These are phyloP conservation scores for Fusarium graminum DNA, from an alignment of 2,329 filamentous ascomycete genomes.

Conservation along the genomic window DNA sequence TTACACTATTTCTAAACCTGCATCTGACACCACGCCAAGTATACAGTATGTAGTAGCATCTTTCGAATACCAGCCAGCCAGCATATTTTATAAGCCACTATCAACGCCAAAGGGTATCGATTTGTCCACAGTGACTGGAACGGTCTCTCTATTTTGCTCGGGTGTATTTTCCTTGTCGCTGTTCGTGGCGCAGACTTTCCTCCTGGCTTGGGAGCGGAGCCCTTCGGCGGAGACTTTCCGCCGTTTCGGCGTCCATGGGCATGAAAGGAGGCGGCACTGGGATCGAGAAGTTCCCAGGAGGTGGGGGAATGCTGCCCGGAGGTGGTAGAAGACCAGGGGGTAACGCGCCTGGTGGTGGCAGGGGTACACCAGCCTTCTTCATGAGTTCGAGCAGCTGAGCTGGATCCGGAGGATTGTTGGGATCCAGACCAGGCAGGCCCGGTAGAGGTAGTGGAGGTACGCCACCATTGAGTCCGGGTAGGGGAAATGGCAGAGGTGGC, in stretches of 20 bases:
- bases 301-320: conserved; percentile 53
- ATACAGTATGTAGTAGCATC: background rate
- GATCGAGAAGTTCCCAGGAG: conserved; percentile 52
- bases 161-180: conserved; percentile 74
- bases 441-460: conserved; percentile 64
- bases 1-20: conserved; percentile 9
- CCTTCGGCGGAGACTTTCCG: conserved; percentile 60
- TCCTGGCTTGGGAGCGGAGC: conserved; percentile 85
- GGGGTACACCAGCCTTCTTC: conserved; percentile 73
- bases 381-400: conserved; percentile 73
- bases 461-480: conserved; percentile 62
- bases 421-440: conserved; percentile 69
- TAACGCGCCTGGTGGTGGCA: conserved; percentile 65
- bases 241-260: conserved; percentile 52
- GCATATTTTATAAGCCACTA: conserved; percentile 35
- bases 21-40: conserved; percentile 4
- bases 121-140: conserved; percentile 23
- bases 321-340: conserved; percentile 62
- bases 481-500: conserved; percentile 67
- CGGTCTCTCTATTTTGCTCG: conserved; percentile 57
- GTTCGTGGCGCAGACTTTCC: conserved; percentile 83
- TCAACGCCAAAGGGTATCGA: conserved; percentile 47
- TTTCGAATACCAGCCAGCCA: conserved; percentile 8
- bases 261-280: conserved; percentile 57
- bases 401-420: conserved; percentile 71